Evolutionary conservation across 164 flowering plant species (phyloP).

Genomic region (Berberis vulgaris): DNA sequence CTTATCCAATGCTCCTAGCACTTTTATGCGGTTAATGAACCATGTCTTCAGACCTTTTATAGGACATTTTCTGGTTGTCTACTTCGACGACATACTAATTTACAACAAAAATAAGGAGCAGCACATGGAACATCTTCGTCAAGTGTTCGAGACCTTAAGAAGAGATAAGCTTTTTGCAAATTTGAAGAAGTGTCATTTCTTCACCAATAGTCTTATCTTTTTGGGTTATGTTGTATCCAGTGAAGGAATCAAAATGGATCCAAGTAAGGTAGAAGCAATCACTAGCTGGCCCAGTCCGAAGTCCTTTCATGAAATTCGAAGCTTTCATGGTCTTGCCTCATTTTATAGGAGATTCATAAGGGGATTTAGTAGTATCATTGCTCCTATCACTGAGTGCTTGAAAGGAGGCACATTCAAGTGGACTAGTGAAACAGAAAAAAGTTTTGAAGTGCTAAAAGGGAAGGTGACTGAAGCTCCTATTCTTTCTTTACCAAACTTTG

Average conservation of each 20-base stretch:
- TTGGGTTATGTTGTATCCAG: not conserved
- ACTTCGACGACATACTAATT: too few relatives aligned
- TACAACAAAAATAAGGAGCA: too few relatives aligned
- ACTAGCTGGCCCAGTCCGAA: not conserved
- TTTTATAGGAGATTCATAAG: not conserved
- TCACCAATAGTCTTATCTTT: not conserved
- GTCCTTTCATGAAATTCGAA: not conserved
- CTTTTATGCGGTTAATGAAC: too few relatives aligned
- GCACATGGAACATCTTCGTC: too few relatives aligned
- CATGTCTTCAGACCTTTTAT: too few relatives aligned
- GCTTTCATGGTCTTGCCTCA: not conserved
- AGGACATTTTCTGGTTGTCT: too few relatives aligned
- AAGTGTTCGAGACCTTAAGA: too few relatives aligned
- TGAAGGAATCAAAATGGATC: not conserved
- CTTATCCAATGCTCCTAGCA: too few relatives aligned
- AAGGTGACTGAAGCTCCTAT: not conserved
- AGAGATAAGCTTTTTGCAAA: too few relatives aligned
- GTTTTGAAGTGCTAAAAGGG: slow-evolving; percentile 1
- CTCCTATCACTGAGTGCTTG: not conserved
- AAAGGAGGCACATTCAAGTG: not conserved
- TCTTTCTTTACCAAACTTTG: not conserved
- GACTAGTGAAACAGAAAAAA: not conserved
- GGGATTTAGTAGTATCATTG: not conserved
- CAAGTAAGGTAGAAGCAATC: not conserved
- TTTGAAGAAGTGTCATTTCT: too few relatives aligned